Evolutionary conservation across 202 grass and related monocot species (phyloP).

Genomic region (Saccharum hybrid): DNA sequence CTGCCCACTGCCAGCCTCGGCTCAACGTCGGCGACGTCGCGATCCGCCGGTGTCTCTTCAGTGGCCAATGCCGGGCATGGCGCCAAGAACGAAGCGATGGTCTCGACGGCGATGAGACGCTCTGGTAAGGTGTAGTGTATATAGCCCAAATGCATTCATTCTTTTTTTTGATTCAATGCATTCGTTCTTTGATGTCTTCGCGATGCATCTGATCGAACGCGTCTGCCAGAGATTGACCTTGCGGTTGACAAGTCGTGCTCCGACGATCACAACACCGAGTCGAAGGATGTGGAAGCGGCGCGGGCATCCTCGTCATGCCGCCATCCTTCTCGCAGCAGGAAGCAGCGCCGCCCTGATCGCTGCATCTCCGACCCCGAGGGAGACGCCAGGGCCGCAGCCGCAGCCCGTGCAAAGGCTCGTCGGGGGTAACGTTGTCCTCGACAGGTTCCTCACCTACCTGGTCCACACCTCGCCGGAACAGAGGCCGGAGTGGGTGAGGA

Average conservation of each 20-base stretch:
- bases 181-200: neutral
- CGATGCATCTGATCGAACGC: neutral
- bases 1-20: too few species aligned
- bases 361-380: slow-evolving; percentile 43
- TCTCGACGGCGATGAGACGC: too few species aligned
- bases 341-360: slow-evolving; percentile 26
- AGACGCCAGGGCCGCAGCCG: neutral
- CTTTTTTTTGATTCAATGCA: too few species aligned
- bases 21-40: too few species aligned
- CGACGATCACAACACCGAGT: neutral
- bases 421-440: slow-evolving; percentile 8
- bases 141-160: too few species aligned
- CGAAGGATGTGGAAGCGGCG: neutral
- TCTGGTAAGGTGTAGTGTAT: too few species aligned
- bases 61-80: too few species aligned
- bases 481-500: slow-evolving; percentile 20
- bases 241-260: neutral
- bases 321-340: slow-evolving; percentile 24
- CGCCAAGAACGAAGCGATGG: too few species aligned
- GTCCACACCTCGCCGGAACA: neutral
- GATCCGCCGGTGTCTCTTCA: too few species aligned
- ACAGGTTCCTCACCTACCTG: slow-evolving; percentile 25
- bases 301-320: neutral
- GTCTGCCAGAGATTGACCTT: neutral
- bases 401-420: slow-evolving; percentile 7